Evolutionary conservation across 1,139 yeast genomes (phyloP).

Genomic region (Yamadazyma blattariae): DNA sequence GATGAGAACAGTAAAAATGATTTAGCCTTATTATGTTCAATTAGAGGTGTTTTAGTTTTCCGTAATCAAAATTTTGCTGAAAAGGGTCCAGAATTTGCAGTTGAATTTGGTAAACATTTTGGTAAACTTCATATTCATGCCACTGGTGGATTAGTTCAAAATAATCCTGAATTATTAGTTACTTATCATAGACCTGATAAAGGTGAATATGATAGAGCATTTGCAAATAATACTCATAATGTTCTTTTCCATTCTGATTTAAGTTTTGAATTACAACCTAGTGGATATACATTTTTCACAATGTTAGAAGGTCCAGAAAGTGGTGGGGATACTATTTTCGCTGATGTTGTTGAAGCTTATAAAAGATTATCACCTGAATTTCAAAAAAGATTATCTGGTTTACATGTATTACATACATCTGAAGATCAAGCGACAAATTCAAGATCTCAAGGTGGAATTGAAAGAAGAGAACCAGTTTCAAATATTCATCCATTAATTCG

Average conservation of each 20-base stretch:
- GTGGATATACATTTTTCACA: conserved; percentile 58
- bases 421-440: conserved; percentile 63
- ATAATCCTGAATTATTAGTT: conserved; percentile 55
- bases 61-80: conserved; percentile 59
- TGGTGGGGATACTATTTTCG: conserved; percentile 71
- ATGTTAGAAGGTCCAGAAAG: conserved; percentile 57
- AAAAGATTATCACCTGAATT: conserved; percentile 60
- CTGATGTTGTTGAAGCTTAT: conserved; percentile 59
- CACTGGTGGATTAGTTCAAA: conserved; percentile 63
- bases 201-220: conserved; percentile 23
- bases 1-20: conserved; percentile 53
- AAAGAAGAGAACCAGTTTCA: conserved; percentile 58
- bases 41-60: conserved; percentile 64
- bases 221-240: conserved; percentile 29
- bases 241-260: conserved; percentile 65
- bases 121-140: conserved; percentile 74
- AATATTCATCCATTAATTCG: conserved; percentile 66
- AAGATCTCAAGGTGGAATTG: conserved; percentile 53
- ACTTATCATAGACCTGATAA: conserved; percentile 53
- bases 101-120: conserved; percentile 54
- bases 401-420: conserved; percentile 64
- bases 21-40: conserved; percentile 57
- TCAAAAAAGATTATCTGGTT: conserved; percentile 50
- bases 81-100: conserved; percentile 50
- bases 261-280: conserved; percentile 65